Evolutionary conservation across 2,329 filamentous ascomycete species (phyloP), one percentile per base, ranked within the genome.

Genomic region (Phoma herbarum): DNA sequence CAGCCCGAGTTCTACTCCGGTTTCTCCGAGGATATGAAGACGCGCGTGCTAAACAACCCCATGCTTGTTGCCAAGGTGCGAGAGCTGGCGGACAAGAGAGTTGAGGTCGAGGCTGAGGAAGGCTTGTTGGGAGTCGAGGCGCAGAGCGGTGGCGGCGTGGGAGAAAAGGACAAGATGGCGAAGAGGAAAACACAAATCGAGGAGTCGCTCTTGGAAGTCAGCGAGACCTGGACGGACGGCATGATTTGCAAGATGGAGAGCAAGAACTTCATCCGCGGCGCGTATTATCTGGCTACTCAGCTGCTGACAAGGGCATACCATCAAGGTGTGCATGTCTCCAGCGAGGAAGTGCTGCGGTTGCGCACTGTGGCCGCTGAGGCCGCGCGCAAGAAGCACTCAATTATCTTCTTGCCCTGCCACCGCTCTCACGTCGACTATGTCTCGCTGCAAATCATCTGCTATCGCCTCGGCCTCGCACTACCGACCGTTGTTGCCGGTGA

Each of bases 211-310:
- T 84, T 88, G 53, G 88, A 97, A 72, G 89, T 97, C 4, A 90
- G 92, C 4, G 92, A 95, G 63, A 88, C 90, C 65, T 89, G 95
- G 85, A 92, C 93, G 23, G 92, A 97, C 73, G 87, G 90, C 63
- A 98, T 99, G 95, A 97, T 99, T 62, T 98, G 94, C 85, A 99
- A 99, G 79, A 94, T 98, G 84, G 95, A 99, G 78, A 96, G 90
- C 82, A 96, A 93, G 75, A 82, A 86, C 2, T 98, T 98, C 73
- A 97, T 99, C 67, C 84, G 95, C 47, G 88, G 92, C 23, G 94
- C 95, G 45, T 98, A 98, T 75, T 99, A 97, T 75, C 74, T 97
- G 37, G 84, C 83, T 46, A 96, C 93, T 1, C 94, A 98, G 78
- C 83, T 98, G 45, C 82, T 98, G 61, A 96, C 94, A 4, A 83